Evolutionary conservation across 768 basidiomycete species (phyloP), one percentile per base, ranked within the genome.

Genomic region (Tricholoma furcatifolium): DNA sequence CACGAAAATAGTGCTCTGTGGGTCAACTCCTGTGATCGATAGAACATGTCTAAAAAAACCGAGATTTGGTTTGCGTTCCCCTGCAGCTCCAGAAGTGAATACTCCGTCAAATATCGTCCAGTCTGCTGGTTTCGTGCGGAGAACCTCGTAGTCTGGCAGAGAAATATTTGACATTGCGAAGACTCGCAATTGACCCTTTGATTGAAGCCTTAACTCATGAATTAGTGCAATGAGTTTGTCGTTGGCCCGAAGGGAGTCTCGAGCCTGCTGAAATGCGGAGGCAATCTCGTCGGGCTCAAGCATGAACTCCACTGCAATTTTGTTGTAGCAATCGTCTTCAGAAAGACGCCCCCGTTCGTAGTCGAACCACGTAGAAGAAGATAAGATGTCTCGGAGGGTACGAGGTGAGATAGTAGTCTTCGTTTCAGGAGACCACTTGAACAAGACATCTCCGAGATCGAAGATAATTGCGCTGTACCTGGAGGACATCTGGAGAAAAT

Each of bases 161-260:
- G 81, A 81, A 23, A 84, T 82, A 63, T 84, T 84, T 32, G 80
- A 82, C 78, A 82, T 80, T 30, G 80, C 81, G 47, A 75, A 81
- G 32, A 83, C 70, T 12, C 63, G 69, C 1, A 80, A 62, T 6
- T 60, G 48, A 17, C 63, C 66, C 10, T 65, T 50, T 2, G 70
- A 67, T 50, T 73, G 66, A 6, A 58, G 54, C 55, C 77, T 78
- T 38, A 83, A 67, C 44, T 79, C 72, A 2, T 70, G 70, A 39
- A 83, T 74, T 23, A 83, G 63, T 7, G 62, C 58, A 34, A 80
- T 73, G 58, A 82, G 67, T n/a, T 70, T 65, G 23, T 73, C 60
- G 58, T 83, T 70, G 8, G 75, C 67, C 35, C 68, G 63, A 12
- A 83, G 64, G 8, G 80, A 79, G 21, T 76, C 73, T 1, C 78